Conservation (phyloP, 495 filamentous ascomycete species). For the Talaromyces stipitatus region DNA sequence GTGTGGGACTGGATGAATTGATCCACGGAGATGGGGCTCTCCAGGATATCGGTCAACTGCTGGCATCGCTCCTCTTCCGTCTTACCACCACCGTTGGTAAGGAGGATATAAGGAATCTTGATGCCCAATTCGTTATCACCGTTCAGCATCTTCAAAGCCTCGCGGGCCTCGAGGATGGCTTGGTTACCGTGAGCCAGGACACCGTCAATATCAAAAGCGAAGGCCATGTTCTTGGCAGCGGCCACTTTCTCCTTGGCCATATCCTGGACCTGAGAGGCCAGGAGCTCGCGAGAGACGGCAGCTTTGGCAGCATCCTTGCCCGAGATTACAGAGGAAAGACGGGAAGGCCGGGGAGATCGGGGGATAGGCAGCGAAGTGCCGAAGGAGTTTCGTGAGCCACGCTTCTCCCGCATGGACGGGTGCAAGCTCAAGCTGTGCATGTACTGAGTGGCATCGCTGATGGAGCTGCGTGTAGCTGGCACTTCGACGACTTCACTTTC, state of each 20-base stretch:
- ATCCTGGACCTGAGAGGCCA: slow-evolving; percentile 67
- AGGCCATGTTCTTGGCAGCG: slow-evolving; percentile 65
- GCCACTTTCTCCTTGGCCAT: slow-evolving; percentile 60
- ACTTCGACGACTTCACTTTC: slow-evolving; percentile 56
- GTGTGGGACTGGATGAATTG: slow-evolving; percentile 95
- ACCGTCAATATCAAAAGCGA: slow-evolving; percentile 90
- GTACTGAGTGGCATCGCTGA: slow-evolving; percentile 59
- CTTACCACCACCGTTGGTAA: slow-evolving; percentile 93
- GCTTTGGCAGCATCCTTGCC: slow-evolving; percentile 29
- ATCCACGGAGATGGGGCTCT: slow-evolving; percentile 65
- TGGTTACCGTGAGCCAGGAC: slow-evolving; percentile 74
- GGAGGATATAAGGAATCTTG: slow-evolving; percentile 84
- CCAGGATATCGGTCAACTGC: slow-evolving; percentile 68
- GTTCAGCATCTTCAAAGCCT: slow-evolving; percentile 80
- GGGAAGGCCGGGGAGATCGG: slow-evolving; percentile 59
- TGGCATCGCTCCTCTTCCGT: slow-evolving; percentile 75
- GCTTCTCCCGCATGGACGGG: slow-evolving; percentile 58
- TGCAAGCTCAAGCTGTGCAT: slow-evolving; percentile 67
- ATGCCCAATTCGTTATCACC: slow-evolving; percentile 80
- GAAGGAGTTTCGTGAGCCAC: slow-evolving; percentile 73
- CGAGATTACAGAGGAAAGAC: slow-evolving; percentile 49
- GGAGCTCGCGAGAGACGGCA: slow-evolving; percentile 56
- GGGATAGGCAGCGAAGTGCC: slow-evolving; percentile 72
- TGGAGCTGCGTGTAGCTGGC: slow-evolving; percentile 59
- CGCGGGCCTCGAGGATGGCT: slow-evolving; percentile 72